Base-by-base conservation (phyloP, 192 early-diverging fungal genomes). In the Helicostylum pulchrum region DNA sequence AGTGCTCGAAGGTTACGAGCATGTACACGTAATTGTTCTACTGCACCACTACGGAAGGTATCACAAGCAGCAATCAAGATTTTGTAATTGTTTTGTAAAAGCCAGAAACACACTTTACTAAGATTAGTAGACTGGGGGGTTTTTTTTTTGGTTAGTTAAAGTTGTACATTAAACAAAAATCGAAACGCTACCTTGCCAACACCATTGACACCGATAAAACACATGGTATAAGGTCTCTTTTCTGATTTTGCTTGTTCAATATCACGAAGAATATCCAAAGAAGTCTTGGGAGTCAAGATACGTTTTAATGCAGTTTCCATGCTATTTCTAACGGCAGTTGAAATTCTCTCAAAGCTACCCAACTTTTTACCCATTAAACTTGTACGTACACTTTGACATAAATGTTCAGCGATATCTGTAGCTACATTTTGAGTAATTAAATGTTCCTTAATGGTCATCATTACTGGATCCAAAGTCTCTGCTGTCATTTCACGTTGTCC, bases 121-220 rank as follows among this genome's bases (percentile, higher is more conserved):
- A 98, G 69, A 67, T 98, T 98, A 52, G 96, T 98, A 7, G 90
- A 92, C 68, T 96, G 89, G n/a, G n/a, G n/a, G n/a, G 17, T 26
- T 6, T 5, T 17, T 39, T 10, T 10, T 62, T 39, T 21, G 0
- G 34, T 15, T 56, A 46, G n/a, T 42, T 9, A 5, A 9, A 66
- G 7, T 34, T 23, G 1, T 32, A 9, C 1, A 53, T 53, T 9
- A 31, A 7, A 26, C 26, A 8, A 8, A 14, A 0, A 53, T 36
- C 23, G 45, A 17, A n/a, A 10, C 4, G 7, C 3, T 66, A 75
- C 68, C 46, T 70, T 68, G 44, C 78, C 91, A 9, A 98, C 94
- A 44, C 96, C 96, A 72, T 98, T 98, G 31, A 98, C 96, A 23
- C 96, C 96, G 48, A 95, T 90, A 77, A 98, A 96, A 7, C 87